These are phyloP conservation scores for Chaetomium fimeti DNA, from an alignment of 495 filamentous ascomycete genomes.

Conservation along the genomic window DNA sequence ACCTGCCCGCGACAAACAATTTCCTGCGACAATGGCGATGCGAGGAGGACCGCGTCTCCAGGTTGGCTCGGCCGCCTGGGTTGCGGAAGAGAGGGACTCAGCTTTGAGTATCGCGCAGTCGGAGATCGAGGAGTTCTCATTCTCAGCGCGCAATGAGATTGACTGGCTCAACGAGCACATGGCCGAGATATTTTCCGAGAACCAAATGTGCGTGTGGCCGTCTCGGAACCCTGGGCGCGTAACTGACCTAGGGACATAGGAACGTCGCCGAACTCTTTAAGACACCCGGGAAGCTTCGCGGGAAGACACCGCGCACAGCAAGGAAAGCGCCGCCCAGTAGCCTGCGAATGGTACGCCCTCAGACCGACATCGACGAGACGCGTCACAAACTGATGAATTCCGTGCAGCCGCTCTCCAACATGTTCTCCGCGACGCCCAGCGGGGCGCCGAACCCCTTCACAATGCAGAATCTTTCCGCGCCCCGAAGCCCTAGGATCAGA, in stretches of 20 bases:
- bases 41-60: slow-evolving; percentile 53
- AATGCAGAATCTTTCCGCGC: slow-evolving; percentile 33
- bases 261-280: slow-evolving; percentile 93
- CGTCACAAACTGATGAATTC: slow-evolving; percentile 24
- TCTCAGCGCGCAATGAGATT: slow-evolving; percentile 82
- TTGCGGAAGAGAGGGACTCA: slow-evolving; percentile 51
- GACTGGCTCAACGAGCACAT: slow-evolving; percentile 98
- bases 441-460: slow-evolving; percentile 49
- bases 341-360: slow-evolving; percentile 61
- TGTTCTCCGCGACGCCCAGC: slow-evolving; percentile 61
- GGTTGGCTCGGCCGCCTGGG: slow-evolving; percentile 56
- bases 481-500: slow-evolving; percentile 41
- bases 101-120: slow-evolving; percentile 50
- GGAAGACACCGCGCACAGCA: slow-evolving; percentile 84
- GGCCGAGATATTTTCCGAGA: slow-evolving; percentile 84
- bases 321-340: slow-evolving; percentile 67
- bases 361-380: slow-evolving; percentile 5
- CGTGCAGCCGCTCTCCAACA: slow-evolving; percentile 77
- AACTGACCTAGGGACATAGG: slow-evolving; percentile 41
- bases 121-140: slow-evolving; percentile 86
- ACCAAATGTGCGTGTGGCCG: slow-evolving; percentile 64
- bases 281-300: slow-evolving; percentile 88
- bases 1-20: not conserved
- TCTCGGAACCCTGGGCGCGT: not conserved
- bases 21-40: slow-evolving; percentile 47